Conservation (phyloP, 1,139 yeast genomes). For the Debaryomycetaceae sp. region DNA sequence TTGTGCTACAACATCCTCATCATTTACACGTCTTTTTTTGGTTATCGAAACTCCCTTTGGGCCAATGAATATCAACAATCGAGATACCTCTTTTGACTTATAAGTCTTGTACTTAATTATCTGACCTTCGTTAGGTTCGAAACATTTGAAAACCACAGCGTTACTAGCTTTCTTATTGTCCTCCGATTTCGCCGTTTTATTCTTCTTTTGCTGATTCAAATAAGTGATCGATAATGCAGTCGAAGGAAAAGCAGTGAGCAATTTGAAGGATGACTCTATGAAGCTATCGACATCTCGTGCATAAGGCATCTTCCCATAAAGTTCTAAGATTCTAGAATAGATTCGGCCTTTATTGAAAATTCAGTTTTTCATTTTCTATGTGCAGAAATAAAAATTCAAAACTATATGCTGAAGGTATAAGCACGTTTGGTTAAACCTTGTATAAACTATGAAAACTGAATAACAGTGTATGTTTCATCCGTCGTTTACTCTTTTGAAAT, state of each 20-base stretch:
- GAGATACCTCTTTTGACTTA: conserved; percentile 73
- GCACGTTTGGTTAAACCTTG: not conserved
- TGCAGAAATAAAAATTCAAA: not conserved
- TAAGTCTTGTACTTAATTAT: conserved; percentile 60
- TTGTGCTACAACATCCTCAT: conserved; percentile 4
- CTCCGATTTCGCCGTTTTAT: conserved; percentile 14
- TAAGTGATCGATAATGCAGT: conserved; percentile 40
- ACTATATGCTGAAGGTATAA: not conserved
- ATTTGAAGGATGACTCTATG: conserved; percentile 30
- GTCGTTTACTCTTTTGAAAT: not conserved
- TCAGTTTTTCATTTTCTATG: not conserved
- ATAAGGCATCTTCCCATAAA: conserved; percentile 3
- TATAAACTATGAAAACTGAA: not conserved
- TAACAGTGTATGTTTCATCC: no score
- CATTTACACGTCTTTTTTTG: conserved; percentile 11
- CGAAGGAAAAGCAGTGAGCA: conserved; percentile 37
- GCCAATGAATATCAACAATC: conserved; percentile 78
- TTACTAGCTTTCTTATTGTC: conserved; percentile 21
- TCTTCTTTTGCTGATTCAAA: conserved; percentile 25
- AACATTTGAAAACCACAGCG: conserved; percentile 62
- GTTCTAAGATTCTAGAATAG: not conserved
- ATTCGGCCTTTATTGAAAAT: not conserved
- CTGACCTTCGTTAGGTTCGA: conserved; percentile 67
- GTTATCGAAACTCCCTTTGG: conserved; percentile 65
- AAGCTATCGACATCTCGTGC: conserved; percentile 27